Evolutionary conservation across 768 basidiomycete genomes (phyloP).

Genomic region (Rhizopogon salebrosus): DNA sequence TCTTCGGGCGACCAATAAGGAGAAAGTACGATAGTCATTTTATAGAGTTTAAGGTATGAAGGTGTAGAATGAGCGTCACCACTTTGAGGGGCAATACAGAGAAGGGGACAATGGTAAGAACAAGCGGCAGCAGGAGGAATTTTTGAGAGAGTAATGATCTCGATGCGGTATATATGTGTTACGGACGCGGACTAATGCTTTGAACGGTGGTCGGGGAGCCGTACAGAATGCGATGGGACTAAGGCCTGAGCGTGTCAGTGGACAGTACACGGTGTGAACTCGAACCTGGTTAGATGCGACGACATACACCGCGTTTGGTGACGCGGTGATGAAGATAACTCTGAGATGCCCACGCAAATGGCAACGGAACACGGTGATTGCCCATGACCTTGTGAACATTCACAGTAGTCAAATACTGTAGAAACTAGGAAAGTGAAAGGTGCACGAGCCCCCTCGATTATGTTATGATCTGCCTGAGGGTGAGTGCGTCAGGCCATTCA

Average conservation of each 20-base stretch:
- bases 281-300: background rate
- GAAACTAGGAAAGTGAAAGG: no score
- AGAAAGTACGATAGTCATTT: conserved; percentile 60
- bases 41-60: background rate
- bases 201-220: background rate
- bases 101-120: background rate
- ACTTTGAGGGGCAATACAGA: background rate
- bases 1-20: conserved; percentile 58
- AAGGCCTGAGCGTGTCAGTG: background rate
- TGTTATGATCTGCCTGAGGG: background rate
- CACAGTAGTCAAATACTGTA: background rate
- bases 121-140: background rate
- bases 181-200: background rate
- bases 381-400: background rate
- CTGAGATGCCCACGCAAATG: background rate
- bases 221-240: no score
- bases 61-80: background rate
- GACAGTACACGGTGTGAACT: background rate
- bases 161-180: background rate
- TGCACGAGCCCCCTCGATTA: background rate
- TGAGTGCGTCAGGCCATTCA: background rate
- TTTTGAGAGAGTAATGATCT: background rate
- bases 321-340: background rate
- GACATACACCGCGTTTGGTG: background rate
- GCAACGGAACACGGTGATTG: background rate